Evolutionary conservation across 768 basidiomycete species (phyloP), one percentile per base, ranked within the genome.

Genomic region (Candolleomyces efflorescens): DNA sequence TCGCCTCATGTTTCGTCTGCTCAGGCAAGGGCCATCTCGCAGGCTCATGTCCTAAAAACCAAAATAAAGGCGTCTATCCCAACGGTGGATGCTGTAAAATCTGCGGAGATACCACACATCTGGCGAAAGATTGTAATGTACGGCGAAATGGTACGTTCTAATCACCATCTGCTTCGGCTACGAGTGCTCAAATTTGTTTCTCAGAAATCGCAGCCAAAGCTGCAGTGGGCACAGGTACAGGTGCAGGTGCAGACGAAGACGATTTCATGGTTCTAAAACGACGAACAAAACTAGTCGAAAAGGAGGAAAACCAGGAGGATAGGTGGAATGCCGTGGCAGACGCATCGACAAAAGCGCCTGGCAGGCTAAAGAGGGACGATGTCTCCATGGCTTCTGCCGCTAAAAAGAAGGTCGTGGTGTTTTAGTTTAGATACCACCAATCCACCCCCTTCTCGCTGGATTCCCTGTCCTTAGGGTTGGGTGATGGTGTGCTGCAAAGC

Each of bases 1-100:
- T 85, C 63, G 94, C 95, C 0, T 90, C 87, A 3, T 98, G 95
- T 72, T 98, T 94, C 67, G 89, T 98, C 18, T 98, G 95, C 67
- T 84, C 83, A 3, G 79, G 77, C 3, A 86, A 81, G 63, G 95
- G 95, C 1, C 95, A 98, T 67, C 80, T 98, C 1, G 90, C 92
- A 2, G 87, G 90, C 1, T 72, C 82, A 13, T 98, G 95, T 70
- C 89, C 91, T 0, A 72, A 87, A 64, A 97, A 97, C 66, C 80
- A 81, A 61, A 79, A 78, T 0, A 89, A 83, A 63, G 93, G 94
- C 0, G 78, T 96, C 23, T 97, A 97, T 64, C 92, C 93, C 0
- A 89, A 96, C 59, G 94, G 94, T 23, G 95, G 95, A 2, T 82
- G 78, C 58, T 98, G 95, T 66, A 95, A 93, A 65, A 76, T 97